phyloP scores from a whole-genome alignment of 345 rosid species.

The Citrus sp. region DNA sequence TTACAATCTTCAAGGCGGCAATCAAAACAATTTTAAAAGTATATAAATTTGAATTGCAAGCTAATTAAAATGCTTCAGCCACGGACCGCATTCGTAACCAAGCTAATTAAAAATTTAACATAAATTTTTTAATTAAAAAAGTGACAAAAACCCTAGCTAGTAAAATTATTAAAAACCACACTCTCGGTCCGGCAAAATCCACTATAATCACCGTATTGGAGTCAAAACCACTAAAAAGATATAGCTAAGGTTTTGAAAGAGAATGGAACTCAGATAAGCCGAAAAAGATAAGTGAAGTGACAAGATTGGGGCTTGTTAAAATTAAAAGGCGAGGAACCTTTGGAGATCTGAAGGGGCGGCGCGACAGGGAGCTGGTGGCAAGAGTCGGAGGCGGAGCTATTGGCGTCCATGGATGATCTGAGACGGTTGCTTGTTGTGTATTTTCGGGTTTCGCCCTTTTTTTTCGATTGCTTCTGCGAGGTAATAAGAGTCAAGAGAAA shows the following conservation, averaged over 20 bases:
- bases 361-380: slow-evolving; percentile 50
- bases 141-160: slow-evolving; percentile 11
- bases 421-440: slow-evolving; percentile 22
- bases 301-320: not conserved
- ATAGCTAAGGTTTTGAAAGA: slow-evolving; percentile 15
- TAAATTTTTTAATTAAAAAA: not conserved
- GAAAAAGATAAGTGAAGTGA: not conserved
- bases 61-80: too few relatives aligned
- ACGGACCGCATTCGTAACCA: not conserved
- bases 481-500: not conserved
- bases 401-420: slow-evolving; percentile 75
- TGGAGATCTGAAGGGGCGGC: slow-evolving; percentile 74
- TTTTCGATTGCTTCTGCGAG: slow-evolving; percentile 19
- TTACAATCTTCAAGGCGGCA: not conserved
- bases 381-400: slow-evolving; percentile 45
- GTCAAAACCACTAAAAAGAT: slow-evolving; percentile 9
- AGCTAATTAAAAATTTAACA: not conserved
- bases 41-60: not conserved
- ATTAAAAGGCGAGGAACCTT: slow-evolving; percentile 37
- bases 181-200: not conserved
- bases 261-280: not conserved
- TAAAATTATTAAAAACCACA: not conserved
- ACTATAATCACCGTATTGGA: not conserved
- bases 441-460: not conserved
- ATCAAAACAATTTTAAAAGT: not conserved